Evolutionary conservation across 225 moss, liverwort and hornwort species (phyloP).

Genomic region (Physcomitrium patens): DNA sequence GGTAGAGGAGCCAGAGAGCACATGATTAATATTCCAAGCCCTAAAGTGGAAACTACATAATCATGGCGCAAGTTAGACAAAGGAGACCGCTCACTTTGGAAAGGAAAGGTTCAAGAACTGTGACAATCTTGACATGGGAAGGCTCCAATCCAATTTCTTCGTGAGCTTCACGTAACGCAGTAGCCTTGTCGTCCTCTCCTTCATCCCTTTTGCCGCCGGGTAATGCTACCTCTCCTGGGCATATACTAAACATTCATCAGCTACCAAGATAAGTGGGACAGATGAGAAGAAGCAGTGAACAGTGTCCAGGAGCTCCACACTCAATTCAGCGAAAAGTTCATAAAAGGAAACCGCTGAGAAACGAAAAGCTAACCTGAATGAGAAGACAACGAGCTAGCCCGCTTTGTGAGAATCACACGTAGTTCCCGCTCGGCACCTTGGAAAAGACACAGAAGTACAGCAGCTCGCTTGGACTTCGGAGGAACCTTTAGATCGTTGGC

Average conservation of each 20-base stretch:
- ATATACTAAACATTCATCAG: constrained; percentile 15
- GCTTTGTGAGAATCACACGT: constrained; percentile 69
- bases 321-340: background rate
- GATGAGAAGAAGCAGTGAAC: background rate
- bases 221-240: constrained; percentile 89
- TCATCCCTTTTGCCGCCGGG: constrained; percentile 97
- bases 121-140: constrained; percentile 77
- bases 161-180: constrained; percentile 89
- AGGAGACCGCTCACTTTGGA: constrained; percentile 68
- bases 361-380: constrained; percentile 53
- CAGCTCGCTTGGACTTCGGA: constrained; percentile 48
- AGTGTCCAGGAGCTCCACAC: constrained; percentile 8
- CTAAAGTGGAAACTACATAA: background rate
- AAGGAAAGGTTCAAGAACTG: constrained; percentile 85
- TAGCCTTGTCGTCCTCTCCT: constrained; percentile 83
- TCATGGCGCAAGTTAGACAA: constrained; percentile 23
- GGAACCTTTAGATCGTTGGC: constrained; percentile 51
- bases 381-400: constrained; percentile 59
- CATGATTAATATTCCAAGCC: constrained; percentile 15
- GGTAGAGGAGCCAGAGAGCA: background rate
- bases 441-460: constrained; percentile 69
- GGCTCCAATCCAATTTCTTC: constrained; percentile 95
- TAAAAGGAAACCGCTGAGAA: background rate
- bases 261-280: constrained; percentile 1
- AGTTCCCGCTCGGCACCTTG: constrained; percentile 52